Conservation (phyloP, 805 yeast species). For the Candida parachauliodes region DNA sequence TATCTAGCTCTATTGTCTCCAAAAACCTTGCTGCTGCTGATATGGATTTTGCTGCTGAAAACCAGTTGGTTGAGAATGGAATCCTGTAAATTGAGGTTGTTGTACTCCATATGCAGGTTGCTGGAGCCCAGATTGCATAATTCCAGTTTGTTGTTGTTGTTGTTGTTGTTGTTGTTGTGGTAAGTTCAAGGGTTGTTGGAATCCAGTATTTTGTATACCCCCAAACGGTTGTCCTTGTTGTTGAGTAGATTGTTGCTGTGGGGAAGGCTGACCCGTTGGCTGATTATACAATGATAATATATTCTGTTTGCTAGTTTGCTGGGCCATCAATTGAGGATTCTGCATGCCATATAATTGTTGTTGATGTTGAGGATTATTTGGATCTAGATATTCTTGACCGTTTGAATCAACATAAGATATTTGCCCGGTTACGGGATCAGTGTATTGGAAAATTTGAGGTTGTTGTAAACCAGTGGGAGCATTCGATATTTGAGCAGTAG, state of each 20-base stretch:
- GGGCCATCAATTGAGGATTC: constrained; percentile 32
- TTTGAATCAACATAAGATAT: constrained; percentile 63
- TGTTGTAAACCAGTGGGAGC: constrained; percentile 10
- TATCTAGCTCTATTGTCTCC: constrained; percentile 5
- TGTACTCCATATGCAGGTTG: constrained; percentile 6
- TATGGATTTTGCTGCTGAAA: constrained; percentile 8
- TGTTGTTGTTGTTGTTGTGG: constrained; percentile 13
- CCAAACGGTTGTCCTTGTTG: constrained; percentile 8
- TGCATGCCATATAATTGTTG: constrained; percentile 32
- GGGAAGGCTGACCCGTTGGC: constrained; percentile 21
- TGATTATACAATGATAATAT: constrained; percentile 42
- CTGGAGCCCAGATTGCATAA: constrained; percentile 10
- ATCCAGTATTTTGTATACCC: constrained; percentile 11
- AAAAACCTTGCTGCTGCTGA: constrained; percentile 11
- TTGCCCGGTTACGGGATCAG: constrained; percentile 70
- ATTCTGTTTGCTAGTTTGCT: constrained; percentile 36
- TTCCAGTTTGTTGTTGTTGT: constrained; percentile 10
- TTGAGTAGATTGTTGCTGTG: constrained; percentile 12
- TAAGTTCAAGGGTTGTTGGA: constrained; percentile 3
- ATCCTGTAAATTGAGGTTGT: constrained; percentile 9
- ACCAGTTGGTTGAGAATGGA: constrained; percentile 3
- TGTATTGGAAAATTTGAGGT: constrained; percentile 60
- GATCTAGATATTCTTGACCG: constrained; percentile 60
- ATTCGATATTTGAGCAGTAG: constrained; percentile 2
- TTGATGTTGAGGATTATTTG: constrained; percentile 43